Percentiles rank a stretch among this genome's conserved stretches.
Evolutionary conservation across 495 filamentous ascomycete species (phyloP).

Genomic region (Halenospora varia): DNA sequence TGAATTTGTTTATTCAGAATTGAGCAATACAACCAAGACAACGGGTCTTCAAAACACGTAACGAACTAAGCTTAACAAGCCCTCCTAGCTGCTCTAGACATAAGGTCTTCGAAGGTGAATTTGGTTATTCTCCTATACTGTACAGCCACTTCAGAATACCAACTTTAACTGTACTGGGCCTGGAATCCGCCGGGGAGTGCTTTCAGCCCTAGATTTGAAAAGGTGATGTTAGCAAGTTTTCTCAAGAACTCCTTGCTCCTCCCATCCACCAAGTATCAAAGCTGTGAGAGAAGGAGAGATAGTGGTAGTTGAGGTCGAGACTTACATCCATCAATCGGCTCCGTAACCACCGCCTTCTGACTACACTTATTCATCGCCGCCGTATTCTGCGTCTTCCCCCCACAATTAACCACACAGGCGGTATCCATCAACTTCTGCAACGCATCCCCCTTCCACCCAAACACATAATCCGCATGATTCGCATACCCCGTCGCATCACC

Average conservation of each 20-base stretch:
- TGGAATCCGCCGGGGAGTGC: constrained; percentile 1
- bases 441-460: constrained; percentile 24
- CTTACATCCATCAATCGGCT: neutral
- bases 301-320: too few species aligned
- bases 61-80: too few species aligned
- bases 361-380: constrained; percentile 31
- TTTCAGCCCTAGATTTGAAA: neutral
- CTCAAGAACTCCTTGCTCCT: neutral
- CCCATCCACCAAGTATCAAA: neutral
- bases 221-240: neutral
- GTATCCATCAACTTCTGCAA: constrained; percentile 32
- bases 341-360: neutral
- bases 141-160: neutral
- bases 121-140: neutral
- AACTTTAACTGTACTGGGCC: neutral
- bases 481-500: constrained; percentile 16
- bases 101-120: neutral
- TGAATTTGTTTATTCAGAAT: too few species aligned
- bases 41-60: too few species aligned
- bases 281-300: neutral
- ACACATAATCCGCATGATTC: constrained; percentile 26
- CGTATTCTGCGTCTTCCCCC: constrained; percentile 28
- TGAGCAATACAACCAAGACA: too few species aligned
- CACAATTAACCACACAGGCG: constrained; percentile 33
- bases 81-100: neutral